phyloP scores from a whole-genome alignment of 2,329 filamentous ascomycete species.

The Pseudogymnoascus sp. region DNA sequence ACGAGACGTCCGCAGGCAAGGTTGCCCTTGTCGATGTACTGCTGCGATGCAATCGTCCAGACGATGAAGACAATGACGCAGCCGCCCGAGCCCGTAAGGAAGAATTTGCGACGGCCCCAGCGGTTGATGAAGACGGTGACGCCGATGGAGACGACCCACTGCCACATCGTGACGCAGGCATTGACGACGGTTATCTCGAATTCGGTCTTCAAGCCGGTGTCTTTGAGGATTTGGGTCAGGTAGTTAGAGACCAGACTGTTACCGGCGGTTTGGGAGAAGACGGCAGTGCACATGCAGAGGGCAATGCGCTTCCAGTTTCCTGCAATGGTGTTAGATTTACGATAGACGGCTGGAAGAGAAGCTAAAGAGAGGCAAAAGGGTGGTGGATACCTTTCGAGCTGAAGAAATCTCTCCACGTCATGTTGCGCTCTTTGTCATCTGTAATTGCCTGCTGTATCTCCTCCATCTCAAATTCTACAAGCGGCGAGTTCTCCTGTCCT shows the following conservation, averaged over 20 bases:
- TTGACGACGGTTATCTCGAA: constrained; percentile 36
- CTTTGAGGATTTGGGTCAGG: constrained; percentile 32
- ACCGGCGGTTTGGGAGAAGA: constrained; percentile 36
- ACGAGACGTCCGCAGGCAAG: constrained; percentile 31
- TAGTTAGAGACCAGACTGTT: constrained; percentile 38
- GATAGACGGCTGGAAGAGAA: constrained; percentile 21
- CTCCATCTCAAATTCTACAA: constrained; percentile 38
- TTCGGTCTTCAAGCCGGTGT: constrained; percentile 32
- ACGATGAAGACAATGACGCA: constrained; percentile 29
- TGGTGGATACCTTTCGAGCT: background rate
- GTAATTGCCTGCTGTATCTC: constrained; percentile 38
- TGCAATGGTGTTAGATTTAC: background rate
- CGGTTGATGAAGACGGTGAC: constrained; percentile 32
- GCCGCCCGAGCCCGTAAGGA: constrained; percentile 33
- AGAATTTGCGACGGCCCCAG: constrained; percentile 34
- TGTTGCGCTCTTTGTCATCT: constrained; percentile 9
- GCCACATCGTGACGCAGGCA: constrained; percentile 35
- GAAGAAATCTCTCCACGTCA: constrained; percentile 11
- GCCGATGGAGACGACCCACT: constrained; percentile 34
- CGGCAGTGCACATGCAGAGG: constrained; percentile 34
- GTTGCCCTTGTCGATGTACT: constrained; percentile 30
- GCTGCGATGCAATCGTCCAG: constrained; percentile 35
- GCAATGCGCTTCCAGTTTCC: constrained; percentile 35
- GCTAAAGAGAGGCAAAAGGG: background rate
- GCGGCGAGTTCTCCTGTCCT: constrained; percentile 33